Evolutionary conservation across 371 early-diverging fungal genomes (phyloP).

Genomic region (Zancudomyces culisetae): DNA sequence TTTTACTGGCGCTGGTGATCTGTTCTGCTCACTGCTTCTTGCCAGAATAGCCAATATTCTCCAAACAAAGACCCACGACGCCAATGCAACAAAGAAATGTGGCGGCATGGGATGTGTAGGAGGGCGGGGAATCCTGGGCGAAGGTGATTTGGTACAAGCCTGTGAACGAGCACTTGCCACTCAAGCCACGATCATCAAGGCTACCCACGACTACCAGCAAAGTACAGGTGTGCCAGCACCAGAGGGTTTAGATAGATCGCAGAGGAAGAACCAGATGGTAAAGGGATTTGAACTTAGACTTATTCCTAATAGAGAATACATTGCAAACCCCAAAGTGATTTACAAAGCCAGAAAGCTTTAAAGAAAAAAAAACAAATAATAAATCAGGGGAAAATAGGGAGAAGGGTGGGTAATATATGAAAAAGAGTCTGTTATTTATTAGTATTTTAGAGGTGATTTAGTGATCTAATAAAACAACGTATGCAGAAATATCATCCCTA

Average conservation of each 20-base stretch:
- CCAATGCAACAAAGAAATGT: conserved; percentile 4
- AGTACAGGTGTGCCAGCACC: conserved; percentile 13
- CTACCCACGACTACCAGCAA: conserved; percentile 32
- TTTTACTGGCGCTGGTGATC: conserved; percentile 86
- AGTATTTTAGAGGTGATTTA: neutral
- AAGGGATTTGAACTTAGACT: conserved; percentile 38
- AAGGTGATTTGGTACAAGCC: conserved; percentile 19
- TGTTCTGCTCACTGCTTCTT: conserved; percentile 56
- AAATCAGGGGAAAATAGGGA: neutral
- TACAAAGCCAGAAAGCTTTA: neutral
- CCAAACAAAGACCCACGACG: conserved; percentile 6
- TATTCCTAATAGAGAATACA: conserved; percentile 40
- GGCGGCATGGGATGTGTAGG: no score
- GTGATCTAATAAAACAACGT: conserved; percentile 47
- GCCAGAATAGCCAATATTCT: conserved; percentile 23
- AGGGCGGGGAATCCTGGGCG: neutral
- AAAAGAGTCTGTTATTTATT: neutral
- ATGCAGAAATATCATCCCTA: conserved; percentile 88
- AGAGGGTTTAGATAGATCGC: conserved; percentile 18
- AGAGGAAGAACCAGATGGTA: conserved; percentile 14
- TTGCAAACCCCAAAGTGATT: conserved; percentile 12
- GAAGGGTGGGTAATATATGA: neutral
- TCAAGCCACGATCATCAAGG: conserved; percentile 46
- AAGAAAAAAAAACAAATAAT: neutral
- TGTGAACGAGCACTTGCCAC: conserved; percentile 39